Evolutionary conservation across 495 filamentous ascomycete species (phyloP).

Genomic region (Penicillium roqueforti): DNA sequence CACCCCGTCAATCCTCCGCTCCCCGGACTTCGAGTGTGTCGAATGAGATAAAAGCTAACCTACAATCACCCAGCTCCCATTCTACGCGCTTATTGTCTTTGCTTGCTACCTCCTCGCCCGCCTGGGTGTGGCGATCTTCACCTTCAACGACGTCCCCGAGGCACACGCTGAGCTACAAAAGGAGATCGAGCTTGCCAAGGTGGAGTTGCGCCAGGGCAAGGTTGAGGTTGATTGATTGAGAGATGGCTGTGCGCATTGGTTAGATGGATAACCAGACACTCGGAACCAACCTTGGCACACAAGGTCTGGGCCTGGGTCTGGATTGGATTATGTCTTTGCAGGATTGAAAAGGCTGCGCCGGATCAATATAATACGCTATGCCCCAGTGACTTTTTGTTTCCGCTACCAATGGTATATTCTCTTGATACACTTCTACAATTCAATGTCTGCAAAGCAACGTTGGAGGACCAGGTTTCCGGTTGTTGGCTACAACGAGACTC

Average conservation of each 20-base stretch:
- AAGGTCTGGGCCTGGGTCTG: not conserved
- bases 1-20: not conserved
- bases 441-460: not conserved
- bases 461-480: not conserved
- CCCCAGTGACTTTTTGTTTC: not conserved
- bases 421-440: conserved; percentile 21
- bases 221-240: conserved; percentile 47
- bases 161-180: conserved; percentile 86
- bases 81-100: conserved; percentile 88
- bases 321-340: conserved; percentile 4
- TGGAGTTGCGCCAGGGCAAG: conserved; percentile 46
- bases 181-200: conserved; percentile 50
- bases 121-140: conserved; percentile 85
- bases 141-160: conserved; percentile 92
- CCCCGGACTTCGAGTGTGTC: conserved; percentile 1
- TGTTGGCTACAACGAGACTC: not conserved
- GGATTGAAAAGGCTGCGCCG: not conserved
- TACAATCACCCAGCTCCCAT: conserved; percentile 61
- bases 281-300: not conserved
- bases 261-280: not conserved
- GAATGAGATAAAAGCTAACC: not conserved
- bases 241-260: not conserved
- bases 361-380: conserved; percentile 6
- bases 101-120: conserved; percentile 91
- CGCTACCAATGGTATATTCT: conserved; percentile 19